A percentile compares a stretch with the other conserved stretches of the same genome.
Conservation (phyloP, 495 filamentous ascomycete species). For the Aspergillus funiculosus region DNA sequence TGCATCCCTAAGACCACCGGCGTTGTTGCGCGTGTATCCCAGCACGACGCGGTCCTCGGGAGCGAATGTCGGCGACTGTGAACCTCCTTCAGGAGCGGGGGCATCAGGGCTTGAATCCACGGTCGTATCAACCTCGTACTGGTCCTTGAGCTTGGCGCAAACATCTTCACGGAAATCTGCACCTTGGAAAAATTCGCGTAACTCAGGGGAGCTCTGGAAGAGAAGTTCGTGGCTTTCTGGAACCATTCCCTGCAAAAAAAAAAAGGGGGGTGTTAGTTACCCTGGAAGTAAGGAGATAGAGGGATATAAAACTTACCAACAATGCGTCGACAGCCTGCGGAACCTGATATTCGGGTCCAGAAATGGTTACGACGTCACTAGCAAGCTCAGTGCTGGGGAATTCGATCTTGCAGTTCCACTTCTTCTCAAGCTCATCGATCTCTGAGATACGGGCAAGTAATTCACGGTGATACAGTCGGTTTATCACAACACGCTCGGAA, state of each 20-base stretch:
- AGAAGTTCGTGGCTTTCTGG: slow-evolving; percentile 90
- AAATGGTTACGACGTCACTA: slow-evolving; percentile 91
- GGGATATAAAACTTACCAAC: slow-evolving; percentile 46
- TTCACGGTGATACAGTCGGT: slow-evolving; percentile 91
- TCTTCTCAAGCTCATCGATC: slow-evolving; percentile 93
- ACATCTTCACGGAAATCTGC: slow-evolving; percentile 71
- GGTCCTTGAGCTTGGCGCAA: slow-evolving; percentile 73
- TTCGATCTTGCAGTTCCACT: slow-evolving; percentile 97
- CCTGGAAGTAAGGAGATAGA: neutral
- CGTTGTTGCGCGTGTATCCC: slow-evolving; percentile 92
- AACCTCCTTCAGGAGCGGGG: slow-evolving; percentile 28
- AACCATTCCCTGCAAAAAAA: slow-evolving; percentile 79
- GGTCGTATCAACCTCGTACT: slow-evolving; percentile 83
- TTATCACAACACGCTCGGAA: slow-evolving; percentile 83
- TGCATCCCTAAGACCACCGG: slow-evolving; percentile 89
- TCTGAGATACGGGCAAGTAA: slow-evolving; percentile 79
- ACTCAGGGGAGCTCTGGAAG: slow-evolving; percentile 63
- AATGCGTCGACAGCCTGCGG: slow-evolving; percentile 93
- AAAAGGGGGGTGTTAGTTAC: slow-evolving; percentile 21
- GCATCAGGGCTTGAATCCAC: slow-evolving; percentile 49
- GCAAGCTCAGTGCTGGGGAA: slow-evolving; percentile 97
- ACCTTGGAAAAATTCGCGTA: slow-evolving; percentile 74
- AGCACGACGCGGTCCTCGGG: slow-evolving; percentile 54
- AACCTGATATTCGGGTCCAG: slow-evolving; percentile 95
- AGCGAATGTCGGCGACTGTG: slow-evolving; percentile 30